Evolutionary conservation across 192 early-diverging fungal species (phyloP), one percentile per base, ranked within the genome.

Genomic region (Podila clonocystis): DNA sequence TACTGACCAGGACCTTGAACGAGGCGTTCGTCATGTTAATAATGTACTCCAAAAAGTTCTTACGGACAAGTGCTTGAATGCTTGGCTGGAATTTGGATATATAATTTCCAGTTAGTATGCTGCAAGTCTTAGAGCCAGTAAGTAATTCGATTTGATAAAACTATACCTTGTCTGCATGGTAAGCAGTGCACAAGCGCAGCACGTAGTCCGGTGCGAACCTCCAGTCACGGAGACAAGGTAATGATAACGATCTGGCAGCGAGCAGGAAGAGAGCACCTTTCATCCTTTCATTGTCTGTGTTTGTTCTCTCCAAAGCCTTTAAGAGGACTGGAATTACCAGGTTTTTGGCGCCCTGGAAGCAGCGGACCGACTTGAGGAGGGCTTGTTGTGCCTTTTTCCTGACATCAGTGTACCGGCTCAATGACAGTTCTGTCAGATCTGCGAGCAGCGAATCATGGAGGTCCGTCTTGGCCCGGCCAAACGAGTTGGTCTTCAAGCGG

Each of bases 261-360:
- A 95, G 72, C 24, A 94, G 62, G 72, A 91, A 93, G 31, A 95
- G 74, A 1, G 92, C 90, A 13, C 93, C 93, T 55, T 94, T 94
- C 79, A 92, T 86, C 31, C 85, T 82, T 65, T 94, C 87, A 28
- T 83, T 71, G n/a, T 84, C 78, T 17, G 82, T 82, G 7, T 72
- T 76, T 26, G 55, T 67, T n/a, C 75, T 84, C 31, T 85, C 72
- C 4, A 91, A 59, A 11, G 84, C 82, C 24, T 90, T 78, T 22
- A 91, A 65, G 13, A 91, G 69, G 13, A 80, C 74, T 33, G 86
- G 84, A 20, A 87, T 67, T 17, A 90, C 82, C 4, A 86, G 41
- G 2, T 83, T 79, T 52, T 89, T 90, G 20, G 86, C 80, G 7
- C 86, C 87, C 28, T 86, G 60, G 67, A 73, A 89, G 52, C 86